Conservation (phyloP, 257 asterid species). For the Gentiana straminea region DNA sequence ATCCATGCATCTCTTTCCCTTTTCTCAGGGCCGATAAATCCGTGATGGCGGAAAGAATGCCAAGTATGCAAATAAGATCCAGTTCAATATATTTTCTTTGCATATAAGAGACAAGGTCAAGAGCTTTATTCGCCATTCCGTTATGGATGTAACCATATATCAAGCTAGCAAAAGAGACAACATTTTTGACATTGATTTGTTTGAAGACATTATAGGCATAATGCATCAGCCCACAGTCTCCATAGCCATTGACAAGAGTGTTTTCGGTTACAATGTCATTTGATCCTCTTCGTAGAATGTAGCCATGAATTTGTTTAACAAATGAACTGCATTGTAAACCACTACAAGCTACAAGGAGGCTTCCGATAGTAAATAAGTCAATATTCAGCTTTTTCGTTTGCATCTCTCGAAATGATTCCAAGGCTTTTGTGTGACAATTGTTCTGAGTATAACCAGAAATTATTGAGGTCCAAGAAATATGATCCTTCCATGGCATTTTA, state of each 20-base stretch:
- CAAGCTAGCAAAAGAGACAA: constrained; percentile 75
- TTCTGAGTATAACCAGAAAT: constrained; percentile 62
- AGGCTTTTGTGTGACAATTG: constrained; percentile 31
- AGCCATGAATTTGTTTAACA: constrained; percentile 59
- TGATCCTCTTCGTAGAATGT: constrained; percentile 33
- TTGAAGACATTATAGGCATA: constrained; percentile 36
- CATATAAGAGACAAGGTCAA: constrained; percentile 20
- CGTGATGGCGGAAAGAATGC: constrained; percentile 54
- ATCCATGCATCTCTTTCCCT: constrained; percentile 77
- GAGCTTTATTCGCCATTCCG: constrained; percentile 32
- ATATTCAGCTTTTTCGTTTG: constrained; percentile 25
- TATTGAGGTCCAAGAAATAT: constrained; percentile 63
- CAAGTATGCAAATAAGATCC: constrained; percentile 47
- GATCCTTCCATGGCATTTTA: constrained; percentile 43
- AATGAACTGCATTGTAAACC: constrained; percentile 36
- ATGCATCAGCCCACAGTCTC: constrained; percentile 48
- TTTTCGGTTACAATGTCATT: constrained; percentile 39
- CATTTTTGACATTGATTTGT: constrained; percentile 27
- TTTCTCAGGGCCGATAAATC: constrained; percentile 49
- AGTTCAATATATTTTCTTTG: constrained; percentile 37
- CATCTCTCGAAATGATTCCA: constrained; percentile 31
- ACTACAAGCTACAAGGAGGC: constrained; percentile 58
- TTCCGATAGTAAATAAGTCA: constrained; percentile 57
- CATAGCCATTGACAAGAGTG: constrained; percentile 50
- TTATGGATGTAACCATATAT: constrained; percentile 51